Conservation (phyloP, 306 rosid species). For the Vigna hirtella region DNA sequence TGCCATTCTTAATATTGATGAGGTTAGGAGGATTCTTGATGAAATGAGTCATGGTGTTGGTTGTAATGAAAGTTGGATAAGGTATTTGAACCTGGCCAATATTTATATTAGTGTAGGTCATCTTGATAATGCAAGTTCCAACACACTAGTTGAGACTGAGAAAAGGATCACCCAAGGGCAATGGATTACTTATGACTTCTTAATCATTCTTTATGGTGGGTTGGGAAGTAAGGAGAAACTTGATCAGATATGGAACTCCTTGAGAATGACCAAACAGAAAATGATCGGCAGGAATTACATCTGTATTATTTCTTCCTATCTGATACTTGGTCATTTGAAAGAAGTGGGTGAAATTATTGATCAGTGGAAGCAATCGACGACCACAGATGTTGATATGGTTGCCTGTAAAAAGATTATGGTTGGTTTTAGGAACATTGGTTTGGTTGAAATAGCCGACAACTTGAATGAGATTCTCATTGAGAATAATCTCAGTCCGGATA, state of each 20-base stretch:
- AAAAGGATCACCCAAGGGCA: constrained; percentile 76
- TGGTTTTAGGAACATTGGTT: constrained; percentile 68
- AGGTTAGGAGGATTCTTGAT: constrained; percentile 66
- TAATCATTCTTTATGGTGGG: constrained; percentile 82
- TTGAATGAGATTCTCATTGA: constrained; percentile 64
- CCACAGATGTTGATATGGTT: constrained; percentile 63
- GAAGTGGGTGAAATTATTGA: constrained; percentile 81
- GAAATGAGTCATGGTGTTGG: constrained; percentile 69
- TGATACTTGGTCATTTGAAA: constrained; percentile 71
- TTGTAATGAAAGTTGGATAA: constrained; percentile 69
- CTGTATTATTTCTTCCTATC: constrained; percentile 78
- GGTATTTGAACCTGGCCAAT: constrained; percentile 70
- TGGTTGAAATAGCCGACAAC: constrained; percentile 55
- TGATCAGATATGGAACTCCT: constrained; percentile 86
- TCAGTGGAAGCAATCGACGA: constrained; percentile 80
- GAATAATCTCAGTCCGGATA: constrained; percentile 55
- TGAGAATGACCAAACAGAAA: constrained; percentile 81
- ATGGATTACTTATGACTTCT: constrained; percentile 92
- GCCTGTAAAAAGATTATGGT: constrained; percentile 64
- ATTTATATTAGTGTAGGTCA: constrained; percentile 62
- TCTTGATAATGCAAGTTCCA: constrained; percentile 61
- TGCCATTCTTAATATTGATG: constrained; percentile 65
- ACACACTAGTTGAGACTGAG: constrained; percentile 69
- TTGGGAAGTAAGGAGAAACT: constrained; percentile 75
- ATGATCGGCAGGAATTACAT: constrained; percentile 83